Evolutionary conservation across 2,329 filamentous ascomycete genomes (phyloP), one percentile per base, ranked within the genome.

Genomic region (Nemania abortiva): DNA sequence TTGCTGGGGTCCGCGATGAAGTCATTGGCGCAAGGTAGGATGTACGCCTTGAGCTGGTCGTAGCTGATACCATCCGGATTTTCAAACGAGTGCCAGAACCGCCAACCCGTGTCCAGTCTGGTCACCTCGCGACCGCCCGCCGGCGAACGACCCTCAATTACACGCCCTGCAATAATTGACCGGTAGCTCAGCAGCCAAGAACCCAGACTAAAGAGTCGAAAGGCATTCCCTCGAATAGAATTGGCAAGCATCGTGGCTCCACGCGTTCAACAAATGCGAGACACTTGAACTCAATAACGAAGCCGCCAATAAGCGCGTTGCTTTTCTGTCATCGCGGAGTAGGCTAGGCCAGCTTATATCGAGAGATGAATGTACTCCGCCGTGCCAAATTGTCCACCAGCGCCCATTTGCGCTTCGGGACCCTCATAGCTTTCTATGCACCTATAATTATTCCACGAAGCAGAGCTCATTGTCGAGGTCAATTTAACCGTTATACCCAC

Each of bases 31-130:
- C 73, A 70, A 24, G 79, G 78, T 1, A 79, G 73, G 42, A 80
- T 76, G 73, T 77, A 80, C 18, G 73, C 68, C 59, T 78, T 79
- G 13, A 79, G 69, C 6, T 52, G 69, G 59, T 72, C 65, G 69
- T 81, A 81, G 6, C 74, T 77, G 4, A 81, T 71, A 1, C 65
- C 71, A 66, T 81, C 80, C 0, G 79, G 79, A 56, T 77, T 79
- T 27, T 73, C 69, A 2, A 72, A 74, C 59, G 79, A 81, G 64
- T 79, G 79, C 27, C 71, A 68, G 63, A 81, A 81, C 13, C 74
- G 74, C 80, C 80, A 81, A 61, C 68, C 77, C 6, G 69, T 71
- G 70, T 80, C 79, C 65, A 81, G 68, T 64, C 77, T 80, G 53
- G 73, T 49, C 11, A 79, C 78, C 65, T 79, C 74, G 49, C 79